These are phyloP conservation scores for Cochlearia excelsa DNA, from an alignment of 345 rosid genomes.

Conservation along the genomic window DNA sequence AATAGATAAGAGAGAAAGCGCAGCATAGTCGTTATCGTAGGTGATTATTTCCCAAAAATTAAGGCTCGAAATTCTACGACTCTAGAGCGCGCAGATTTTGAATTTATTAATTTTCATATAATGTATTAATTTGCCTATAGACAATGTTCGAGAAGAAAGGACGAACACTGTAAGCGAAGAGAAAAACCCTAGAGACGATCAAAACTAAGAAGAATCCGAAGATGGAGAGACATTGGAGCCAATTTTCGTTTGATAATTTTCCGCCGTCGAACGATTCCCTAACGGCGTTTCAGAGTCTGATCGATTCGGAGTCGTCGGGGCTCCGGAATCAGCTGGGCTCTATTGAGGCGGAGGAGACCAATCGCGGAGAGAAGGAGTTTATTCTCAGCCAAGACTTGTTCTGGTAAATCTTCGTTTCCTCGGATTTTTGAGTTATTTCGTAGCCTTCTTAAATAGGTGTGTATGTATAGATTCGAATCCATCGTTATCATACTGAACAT, in stretches of 20 bases:
- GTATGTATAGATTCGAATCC: conserved; percentile 13
- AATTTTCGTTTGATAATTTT: conserved; percentile 37
- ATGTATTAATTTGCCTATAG: not conserved
- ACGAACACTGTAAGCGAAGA: conserved; percentile 41
- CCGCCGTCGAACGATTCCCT: conserved; percentile 43
- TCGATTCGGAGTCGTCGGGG: conserved; percentile 45
- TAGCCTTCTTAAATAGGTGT: not conserved
- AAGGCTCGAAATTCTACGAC: conserved; percentile 6
- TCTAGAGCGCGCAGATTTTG: conserved; percentile 41
- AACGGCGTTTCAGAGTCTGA: conserved; percentile 44
- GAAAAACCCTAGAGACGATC: conserved; percentile 42
- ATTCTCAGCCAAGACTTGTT: conserved; percentile 96
- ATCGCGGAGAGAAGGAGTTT: conserved; percentile 55
- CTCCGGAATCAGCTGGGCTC: conserved; percentile 31
- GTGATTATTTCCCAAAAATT: conserved; percentile 6
- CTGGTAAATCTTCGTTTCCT: conserved; percentile 49
- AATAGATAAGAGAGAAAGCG: not conserved
- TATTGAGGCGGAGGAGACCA: conserved; percentile 40
- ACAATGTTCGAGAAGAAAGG: conserved; percentile 34
- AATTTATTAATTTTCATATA: conserved; percentile 10
- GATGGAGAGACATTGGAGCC: conserved; percentile 55
- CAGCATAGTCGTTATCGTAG: not conserved
- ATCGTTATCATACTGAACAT: not conserved
- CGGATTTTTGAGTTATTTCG: not conserved
- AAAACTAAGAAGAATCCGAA: conserved; percentile 18